A percentile compares a stretch with the other conserved stretches of the same genome.
phyloP scores from a whole-genome alignment of 352 stramenopile species.

The Phytopythium delawarense region DNA sequence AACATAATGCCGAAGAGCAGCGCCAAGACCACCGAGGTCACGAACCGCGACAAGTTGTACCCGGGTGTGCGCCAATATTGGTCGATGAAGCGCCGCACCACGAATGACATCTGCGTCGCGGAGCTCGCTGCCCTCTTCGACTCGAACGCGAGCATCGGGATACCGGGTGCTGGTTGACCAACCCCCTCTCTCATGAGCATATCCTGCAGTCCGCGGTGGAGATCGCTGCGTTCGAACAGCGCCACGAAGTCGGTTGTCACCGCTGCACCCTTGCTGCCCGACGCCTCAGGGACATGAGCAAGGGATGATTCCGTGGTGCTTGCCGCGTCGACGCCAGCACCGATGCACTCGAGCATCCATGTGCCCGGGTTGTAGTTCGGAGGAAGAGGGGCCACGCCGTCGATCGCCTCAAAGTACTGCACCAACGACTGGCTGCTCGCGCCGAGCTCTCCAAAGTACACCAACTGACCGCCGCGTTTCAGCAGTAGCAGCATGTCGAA shows the following conservation, averaged over 20 bases:
- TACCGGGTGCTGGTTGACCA: constrained; percentile 12
- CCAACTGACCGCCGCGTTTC: constrained; percentile 18
- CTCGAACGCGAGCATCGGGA: constrained; percentile 21
- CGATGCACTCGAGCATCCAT: constrained; percentile 34
- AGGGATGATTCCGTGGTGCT: not conserved
- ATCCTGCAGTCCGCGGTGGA: not conserved
- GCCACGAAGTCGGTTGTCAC: constrained; percentile 9
- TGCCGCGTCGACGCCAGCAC: constrained; percentile 9
- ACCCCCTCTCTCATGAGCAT: constrained; percentile 19
- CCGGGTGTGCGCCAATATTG: constrained; percentile 40
- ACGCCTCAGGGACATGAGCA: not conserved
- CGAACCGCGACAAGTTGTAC: constrained; percentile 69
- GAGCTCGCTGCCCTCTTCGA: constrained; percentile 12
- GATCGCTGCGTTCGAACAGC: constrained; percentile 10
- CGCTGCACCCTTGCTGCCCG: not conserved
- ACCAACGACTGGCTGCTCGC: constrained; percentile 4
- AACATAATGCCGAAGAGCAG: constrained; percentile 9
- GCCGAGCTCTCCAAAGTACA: constrained; percentile 3
- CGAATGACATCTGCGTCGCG: constrained; percentile 17
- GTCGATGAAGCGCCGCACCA: constrained; percentile 30
- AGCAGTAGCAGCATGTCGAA: constrained; percentile 81
- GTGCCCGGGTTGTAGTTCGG: constrained; percentile 38
- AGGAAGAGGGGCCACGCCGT: not conserved
- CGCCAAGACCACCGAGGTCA: constrained; percentile 49
- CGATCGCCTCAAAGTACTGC: not conserved